Percentiles rank a stretch among this genome's conserved stretches.
These are phyloP conservation scores for Acanthamoeba castellanii DNA, from an alignment of 208 protist species.

Conservation along the genomic window DNA sequence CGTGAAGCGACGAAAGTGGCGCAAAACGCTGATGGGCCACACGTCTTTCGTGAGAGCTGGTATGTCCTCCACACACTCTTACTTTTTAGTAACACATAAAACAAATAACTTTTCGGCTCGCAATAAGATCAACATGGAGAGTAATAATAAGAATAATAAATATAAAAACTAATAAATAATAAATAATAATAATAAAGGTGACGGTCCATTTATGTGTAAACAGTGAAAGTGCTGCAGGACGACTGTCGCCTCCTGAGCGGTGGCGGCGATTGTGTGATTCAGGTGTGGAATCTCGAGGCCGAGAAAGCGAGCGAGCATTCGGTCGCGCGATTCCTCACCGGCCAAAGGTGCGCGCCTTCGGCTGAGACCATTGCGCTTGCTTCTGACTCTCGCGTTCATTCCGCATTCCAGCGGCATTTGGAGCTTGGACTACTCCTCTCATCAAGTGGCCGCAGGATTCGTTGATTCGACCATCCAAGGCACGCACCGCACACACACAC, in stretches of 20 bases:
- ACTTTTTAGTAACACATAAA: too few relatives aligned
- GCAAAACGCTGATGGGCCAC: not conserved
- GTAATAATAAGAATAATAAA: too few relatives aligned
- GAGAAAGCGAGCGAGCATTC: not conserved
- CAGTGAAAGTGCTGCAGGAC: not conserved
- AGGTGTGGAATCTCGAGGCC: not conserved
- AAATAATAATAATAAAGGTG: too few relatives aligned
- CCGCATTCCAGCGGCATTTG: not conserved
- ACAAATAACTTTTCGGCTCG: too few relatives aligned
- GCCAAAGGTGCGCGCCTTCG: not conserved
- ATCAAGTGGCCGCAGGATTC: not conserved
- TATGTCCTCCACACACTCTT: not conserved
- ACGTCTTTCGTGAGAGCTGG: not conserved
- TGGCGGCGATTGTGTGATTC: not conserved
- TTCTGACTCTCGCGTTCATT: not conserved
- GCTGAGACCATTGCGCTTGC: not conserved
- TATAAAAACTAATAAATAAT: too few relatives aligned
- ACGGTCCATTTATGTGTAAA: too few relatives aligned
- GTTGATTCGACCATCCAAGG: not conserved
- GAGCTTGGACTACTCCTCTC: not conserved
- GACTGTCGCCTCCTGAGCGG: not conserved
- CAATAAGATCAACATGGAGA: too few relatives aligned
- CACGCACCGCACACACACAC: not conserved
- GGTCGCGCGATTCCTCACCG: not conserved
- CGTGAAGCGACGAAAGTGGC: slow-evolving; percentile 1